These are phyloP conservation scores for Yamadazyma insecticola DNA, from an alignment of 805 yeast genomes.

Conservation along the genomic window DNA sequence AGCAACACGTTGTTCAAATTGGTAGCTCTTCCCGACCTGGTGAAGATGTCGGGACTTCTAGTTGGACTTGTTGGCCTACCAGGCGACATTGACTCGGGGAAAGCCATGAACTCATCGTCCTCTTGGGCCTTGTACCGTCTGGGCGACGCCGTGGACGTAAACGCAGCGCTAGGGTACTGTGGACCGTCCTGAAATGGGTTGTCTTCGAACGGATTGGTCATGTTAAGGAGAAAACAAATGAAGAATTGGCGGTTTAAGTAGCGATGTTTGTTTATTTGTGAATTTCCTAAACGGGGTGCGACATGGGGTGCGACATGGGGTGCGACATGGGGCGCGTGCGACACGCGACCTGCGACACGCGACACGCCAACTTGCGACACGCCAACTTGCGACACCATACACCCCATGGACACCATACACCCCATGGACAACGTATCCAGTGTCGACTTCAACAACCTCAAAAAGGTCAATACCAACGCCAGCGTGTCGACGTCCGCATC, in stretches of 20 bases:
- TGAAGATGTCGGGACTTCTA: slow-evolving; percentile 42
- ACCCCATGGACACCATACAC: no score
- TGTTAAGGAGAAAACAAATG: slow-evolving; percentile 9
- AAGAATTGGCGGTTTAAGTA: no score
- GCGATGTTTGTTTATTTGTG: slow-evolving; percentile 4
- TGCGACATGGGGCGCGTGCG: no score
- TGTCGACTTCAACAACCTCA: slow-evolving; percentile 29
- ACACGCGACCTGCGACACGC: no score
- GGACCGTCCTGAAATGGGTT: slow-evolving; percentile 33
- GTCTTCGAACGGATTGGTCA: slow-evolving; percentile 31
- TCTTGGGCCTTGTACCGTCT: slow-evolving; percentile 27
- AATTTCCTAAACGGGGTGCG: slow-evolving; percentile 1
- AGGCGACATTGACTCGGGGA: slow-evolving; percentile 16
- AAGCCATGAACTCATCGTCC: slow-evolving; percentile 26
- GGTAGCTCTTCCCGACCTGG: slow-evolving; percentile 27
- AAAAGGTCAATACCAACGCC: slow-evolving; percentile 24
- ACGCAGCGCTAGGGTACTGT: slow-evolving; percentile 34
- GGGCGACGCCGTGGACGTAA: slow-evolving; percentile 35
- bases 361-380: no score
- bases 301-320: no score
- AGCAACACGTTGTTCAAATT: slow-evolving; percentile 15
- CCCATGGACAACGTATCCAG: no score
- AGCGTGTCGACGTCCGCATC: slow-evolving; percentile 20
- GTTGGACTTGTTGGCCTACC: no score
- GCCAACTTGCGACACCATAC: no score